phyloP scores from a whole-genome alignment of 495 filamentous ascomycete species.

The Daldinia loculata region DNA sequence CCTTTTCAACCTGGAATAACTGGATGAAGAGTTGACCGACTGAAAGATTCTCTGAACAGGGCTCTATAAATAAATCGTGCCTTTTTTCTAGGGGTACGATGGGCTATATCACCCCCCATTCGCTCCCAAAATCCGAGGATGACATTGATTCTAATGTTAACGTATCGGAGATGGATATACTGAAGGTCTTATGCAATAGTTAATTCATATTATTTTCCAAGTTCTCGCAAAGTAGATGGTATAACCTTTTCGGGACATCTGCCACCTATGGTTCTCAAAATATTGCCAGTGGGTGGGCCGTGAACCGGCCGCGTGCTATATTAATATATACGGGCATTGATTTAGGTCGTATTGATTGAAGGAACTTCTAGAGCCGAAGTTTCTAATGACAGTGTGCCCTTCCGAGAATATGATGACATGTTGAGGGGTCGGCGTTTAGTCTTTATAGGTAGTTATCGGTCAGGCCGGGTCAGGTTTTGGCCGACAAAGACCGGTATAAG shows the following conservation, averaged over 20 bases:
- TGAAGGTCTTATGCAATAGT: too few relatives aligned
- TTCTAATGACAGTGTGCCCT: neutral
- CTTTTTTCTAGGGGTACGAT: too few relatives aligned
- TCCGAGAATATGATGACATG: too few relatives aligned
- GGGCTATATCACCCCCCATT: too few relatives aligned
- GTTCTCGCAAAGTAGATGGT: too few relatives aligned
- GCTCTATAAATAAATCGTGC: too few relatives aligned
- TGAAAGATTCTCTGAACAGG: too few relatives aligned
- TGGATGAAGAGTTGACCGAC: too few relatives aligned
- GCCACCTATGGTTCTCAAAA: neutral
- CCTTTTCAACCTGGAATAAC: neutral
- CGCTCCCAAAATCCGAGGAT: too few relatives aligned
- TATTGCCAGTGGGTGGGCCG: neutral
- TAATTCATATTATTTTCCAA: too few relatives aligned
- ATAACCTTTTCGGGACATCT: neutral
- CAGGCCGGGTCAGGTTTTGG: neutral
- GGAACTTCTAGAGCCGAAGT: neutral
- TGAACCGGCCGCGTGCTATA: neutral
- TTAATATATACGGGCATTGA: neutral
- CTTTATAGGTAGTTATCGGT: neutral
- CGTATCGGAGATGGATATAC: too few relatives aligned
- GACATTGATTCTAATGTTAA: too few relatives aligned
- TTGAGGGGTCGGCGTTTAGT: neutral
- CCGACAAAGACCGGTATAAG: neutral
- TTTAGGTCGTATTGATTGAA: neutral